phyloP scores from a whole-genome alignment of 1,284 basidiomycete genomes.

The Sanghuangporus weigelae region DNA sequence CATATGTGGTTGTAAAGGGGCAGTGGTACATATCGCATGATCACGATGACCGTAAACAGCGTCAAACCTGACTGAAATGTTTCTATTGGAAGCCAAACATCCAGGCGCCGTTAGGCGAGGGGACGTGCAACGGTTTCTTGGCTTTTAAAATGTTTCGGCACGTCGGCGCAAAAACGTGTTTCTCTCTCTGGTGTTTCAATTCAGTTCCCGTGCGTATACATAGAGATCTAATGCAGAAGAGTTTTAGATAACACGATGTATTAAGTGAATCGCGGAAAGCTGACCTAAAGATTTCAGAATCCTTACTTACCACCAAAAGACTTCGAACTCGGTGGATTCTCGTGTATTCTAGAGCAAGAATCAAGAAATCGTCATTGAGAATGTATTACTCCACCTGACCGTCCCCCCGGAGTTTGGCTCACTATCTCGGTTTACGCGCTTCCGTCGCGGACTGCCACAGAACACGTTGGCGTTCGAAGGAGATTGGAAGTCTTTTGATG shows the following conservation, averaged over 20 bases:
- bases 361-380: neutral
- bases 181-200: neutral
- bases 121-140: conserved; percentile 7
- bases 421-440: neutral
- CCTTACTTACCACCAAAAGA: too few relatives aligned
- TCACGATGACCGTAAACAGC: neutral
- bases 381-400: neutral
- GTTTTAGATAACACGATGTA: neutral
- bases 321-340: neutral
- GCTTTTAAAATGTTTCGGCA: conserved; percentile 4
- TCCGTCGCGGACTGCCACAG: neutral
- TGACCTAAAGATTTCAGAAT: neutral
- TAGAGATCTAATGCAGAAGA: neutral
- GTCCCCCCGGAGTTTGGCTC: neutral
- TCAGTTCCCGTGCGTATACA: neutral
- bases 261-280: neutral
- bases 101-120: conserved; percentile 8
- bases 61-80: conserved; percentile 1
- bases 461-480: neutral
- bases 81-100: conserved; percentile 13
- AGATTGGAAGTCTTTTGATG: too few relatives aligned
- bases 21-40: conserved; percentile 4
- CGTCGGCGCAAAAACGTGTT: neutral
- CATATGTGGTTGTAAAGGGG: conserved; percentile 4
- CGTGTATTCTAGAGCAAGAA: neutral